Evolutionary conservation across 306 rosid species (phyloP).

Genomic region (Vachellia collinsii): DNA sequence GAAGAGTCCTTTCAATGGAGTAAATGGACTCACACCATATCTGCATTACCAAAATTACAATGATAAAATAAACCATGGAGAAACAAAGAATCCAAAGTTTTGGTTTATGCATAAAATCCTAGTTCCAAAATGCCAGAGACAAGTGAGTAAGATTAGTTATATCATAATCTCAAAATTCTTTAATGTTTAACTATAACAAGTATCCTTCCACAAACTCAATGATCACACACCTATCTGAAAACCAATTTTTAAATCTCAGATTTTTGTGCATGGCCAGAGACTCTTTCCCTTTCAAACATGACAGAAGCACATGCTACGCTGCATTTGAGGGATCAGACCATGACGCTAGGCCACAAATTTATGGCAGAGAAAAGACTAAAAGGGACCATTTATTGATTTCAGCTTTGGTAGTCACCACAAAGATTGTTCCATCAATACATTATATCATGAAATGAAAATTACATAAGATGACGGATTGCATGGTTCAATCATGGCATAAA

Average conservation of each 20-base stretch:
- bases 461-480: background rate
- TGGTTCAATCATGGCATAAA: slow-evolving; percentile 18
- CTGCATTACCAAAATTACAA: slow-evolving; percentile 52
- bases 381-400: background rate
- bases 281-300: slow-evolving; percentile 13
- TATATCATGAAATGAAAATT: slow-evolving; percentile 5
- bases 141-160: background rate
- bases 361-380: background rate
- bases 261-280: background rate
- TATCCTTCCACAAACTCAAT: slow-evolving; percentile 22
- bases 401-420: slow-evolving; percentile 6
- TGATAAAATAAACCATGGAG: slow-evolving; percentile 34
- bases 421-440: background rate
- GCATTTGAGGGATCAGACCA: slow-evolving; percentile 7
- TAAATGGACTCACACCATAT: slow-evolving; percentile 77
- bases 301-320: slow-evolving; percentile 6
- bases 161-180: slow-evolving; percentile 3
- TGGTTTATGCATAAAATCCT: slow-evolving; percentile 18
- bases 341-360: background rate
- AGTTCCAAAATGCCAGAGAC: slow-evolving; percentile 27
- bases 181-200: background rate
- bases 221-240: slow-evolving; percentile 30
- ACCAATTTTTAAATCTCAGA: slow-evolving; percentile 22
- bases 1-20: slow-evolving; percentile 81
- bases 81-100: slow-evolving; percentile 34